Evolutionary conservation across 2,329 filamentous ascomycete genomes (phyloP).

Genomic region (Pseudocercospora macadamiae): DNA sequence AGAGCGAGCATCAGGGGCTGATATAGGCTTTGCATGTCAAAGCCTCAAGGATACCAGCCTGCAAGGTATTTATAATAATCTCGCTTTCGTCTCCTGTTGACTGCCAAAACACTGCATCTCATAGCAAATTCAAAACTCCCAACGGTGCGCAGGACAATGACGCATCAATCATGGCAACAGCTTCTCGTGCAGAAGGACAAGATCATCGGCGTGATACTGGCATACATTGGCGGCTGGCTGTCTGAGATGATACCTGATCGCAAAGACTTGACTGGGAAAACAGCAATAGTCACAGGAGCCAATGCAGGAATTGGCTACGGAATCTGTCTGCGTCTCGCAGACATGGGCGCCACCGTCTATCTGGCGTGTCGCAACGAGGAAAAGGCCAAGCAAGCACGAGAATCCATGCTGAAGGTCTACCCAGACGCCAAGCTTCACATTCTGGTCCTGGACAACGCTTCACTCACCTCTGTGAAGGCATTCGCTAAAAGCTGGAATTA

Average conservation of each 20-base stretch:
- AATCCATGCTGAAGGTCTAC: neutral
- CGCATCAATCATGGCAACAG: neutral
- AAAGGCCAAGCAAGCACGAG: neutral
- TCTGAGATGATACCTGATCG: constrained; percentile 6
- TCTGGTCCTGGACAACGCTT: constrained; percentile 21
- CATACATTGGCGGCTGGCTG: constrained; percentile 1
- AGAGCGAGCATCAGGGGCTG: neutral
- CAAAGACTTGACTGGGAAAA: constrained; percentile 13
- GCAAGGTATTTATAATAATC: neutral
- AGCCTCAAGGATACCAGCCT: neutral
- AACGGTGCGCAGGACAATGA: neutral
- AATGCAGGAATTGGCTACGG: constrained; percentile 23
- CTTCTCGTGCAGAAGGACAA: neutral
- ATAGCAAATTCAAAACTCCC: neutral
- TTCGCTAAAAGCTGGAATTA: constrained; percentile 7
- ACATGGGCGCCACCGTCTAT: constrained; percentile 9
- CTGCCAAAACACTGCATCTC: neutral
- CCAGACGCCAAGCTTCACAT: constrained; percentile 52
- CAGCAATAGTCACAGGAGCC: constrained; percentile 20
- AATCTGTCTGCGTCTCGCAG: constrained; percentile 12
- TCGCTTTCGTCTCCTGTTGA: neutral
- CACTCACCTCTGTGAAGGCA: neutral
- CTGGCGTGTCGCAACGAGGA: neutral
- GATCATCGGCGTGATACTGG: neutral
- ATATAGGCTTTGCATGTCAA: neutral